These are phyloP conservation scores for Chrysanthemum seticuspe DNA, from an alignment of 129 eudicot species.

Conservation along the genomic window DNA sequence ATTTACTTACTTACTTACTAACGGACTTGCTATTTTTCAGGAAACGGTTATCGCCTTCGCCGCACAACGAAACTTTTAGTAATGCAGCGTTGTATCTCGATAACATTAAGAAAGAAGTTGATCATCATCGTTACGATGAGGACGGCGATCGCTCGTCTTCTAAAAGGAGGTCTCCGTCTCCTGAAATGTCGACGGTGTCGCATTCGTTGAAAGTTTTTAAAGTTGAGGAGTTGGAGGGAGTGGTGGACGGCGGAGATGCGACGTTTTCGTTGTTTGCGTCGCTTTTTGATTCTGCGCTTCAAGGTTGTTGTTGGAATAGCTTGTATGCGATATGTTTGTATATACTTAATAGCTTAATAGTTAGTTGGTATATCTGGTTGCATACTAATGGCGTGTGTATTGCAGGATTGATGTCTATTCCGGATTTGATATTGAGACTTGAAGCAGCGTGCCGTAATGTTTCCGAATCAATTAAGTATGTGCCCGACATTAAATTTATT, in stretches of 20 bases:
- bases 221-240: constrained; percentile 49
- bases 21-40: constrained; percentile 28
- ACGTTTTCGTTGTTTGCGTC: constrained; percentile 71
- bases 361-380: too few relatives aligned
- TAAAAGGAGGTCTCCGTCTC: constrained; percentile 56
- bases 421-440: constrained; percentile 81
- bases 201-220: constrained; percentile 59
- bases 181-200: constrained; percentile 37
- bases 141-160: constrained; percentile 52
- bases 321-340: background rate
- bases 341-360: too few relatives aligned
- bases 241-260: constrained; percentile 53
- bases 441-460: constrained; percentile 86
- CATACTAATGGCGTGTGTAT: too few relatives aligned
- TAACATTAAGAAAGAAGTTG: constrained; percentile 69
- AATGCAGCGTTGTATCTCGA: constrained; percentile 87
- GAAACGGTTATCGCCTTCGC: constrained; percentile 64
- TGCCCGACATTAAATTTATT: background rate
- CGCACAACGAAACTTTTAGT: constrained; percentile 55
- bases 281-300: constrained; percentile 78
- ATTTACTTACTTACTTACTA: too few relatives aligned
- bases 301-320: constrained; percentile 43
- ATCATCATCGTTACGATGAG: constrained; percentile 14
- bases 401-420: constrained; percentile 89
- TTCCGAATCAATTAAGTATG: constrained; percentile 88